phyloP scores from a whole-genome alignment of 202 grass and related monocot species.

The Carex sylvatica region DNA sequence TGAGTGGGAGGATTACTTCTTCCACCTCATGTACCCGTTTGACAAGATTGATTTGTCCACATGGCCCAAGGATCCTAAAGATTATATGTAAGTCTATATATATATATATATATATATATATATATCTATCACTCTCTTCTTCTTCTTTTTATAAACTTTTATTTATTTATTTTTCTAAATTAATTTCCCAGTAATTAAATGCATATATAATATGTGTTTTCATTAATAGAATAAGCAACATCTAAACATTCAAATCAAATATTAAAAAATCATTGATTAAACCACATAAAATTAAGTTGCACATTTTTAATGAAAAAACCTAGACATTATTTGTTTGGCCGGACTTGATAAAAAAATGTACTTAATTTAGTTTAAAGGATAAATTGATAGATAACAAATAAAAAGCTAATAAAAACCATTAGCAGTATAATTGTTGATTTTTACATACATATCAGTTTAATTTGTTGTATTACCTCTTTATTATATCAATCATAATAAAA shows the following conservation, averaged over 20 bases:
- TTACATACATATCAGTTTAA: background rate
- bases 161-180: background rate
- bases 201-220: background rate
- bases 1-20: conserved; percentile 94
- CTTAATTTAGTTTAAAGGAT: background rate
- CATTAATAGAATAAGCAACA: background rate
- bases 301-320: background rate
- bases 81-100: conserved; percentile 75
- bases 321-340: background rate
- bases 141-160: background rate
- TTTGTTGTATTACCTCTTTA: background rate
- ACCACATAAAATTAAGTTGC: background rate
- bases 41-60: conserved; percentile 35
- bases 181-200: background rate
- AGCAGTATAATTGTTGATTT: background rate
- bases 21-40: conserved; percentile 68
- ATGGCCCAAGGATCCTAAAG: conserved; percentile 51
- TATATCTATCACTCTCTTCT: too few relatives aligned
- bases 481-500: background rate
- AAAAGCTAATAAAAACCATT: background rate
- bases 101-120: too few relatives aligned
- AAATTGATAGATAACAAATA: background rate
- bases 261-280: background rate
- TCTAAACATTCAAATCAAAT: background rate
- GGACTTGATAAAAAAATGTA: background rate